Conservation (phyloP, 768 basidiomycete species). For the Mycena belliarum region DNA sequence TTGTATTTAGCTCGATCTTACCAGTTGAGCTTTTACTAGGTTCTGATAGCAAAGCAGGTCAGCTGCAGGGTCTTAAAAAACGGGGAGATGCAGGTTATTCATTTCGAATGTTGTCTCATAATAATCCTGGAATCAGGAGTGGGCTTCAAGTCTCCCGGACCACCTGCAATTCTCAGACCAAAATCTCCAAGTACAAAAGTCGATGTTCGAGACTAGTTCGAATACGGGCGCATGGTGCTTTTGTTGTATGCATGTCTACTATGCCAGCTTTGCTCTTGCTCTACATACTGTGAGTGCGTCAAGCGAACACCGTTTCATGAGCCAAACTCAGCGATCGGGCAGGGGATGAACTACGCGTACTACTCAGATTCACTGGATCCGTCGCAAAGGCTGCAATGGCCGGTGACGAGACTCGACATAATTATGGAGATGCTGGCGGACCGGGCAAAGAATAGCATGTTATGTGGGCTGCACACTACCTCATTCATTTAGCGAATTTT, state of each 20-base stretch:
- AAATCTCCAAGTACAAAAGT: constrained; percentile 65
- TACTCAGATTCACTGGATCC: constrained; percentile 4
- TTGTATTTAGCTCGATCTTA: constrained; percentile 1
- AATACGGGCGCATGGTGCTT: constrained; percentile 84
- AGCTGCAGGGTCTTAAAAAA: constrained; percentile 41
- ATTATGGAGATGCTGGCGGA: constrained; percentile 51
- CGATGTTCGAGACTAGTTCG: constrained; percentile 79
- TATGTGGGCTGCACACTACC: constrained; percentile 42
- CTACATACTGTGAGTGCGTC: constrained; percentile 57
- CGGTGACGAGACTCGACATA: constrained; percentile 41
- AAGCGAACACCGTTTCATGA: not conserved
- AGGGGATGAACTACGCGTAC: constrained; percentile 7
- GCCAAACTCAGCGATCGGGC: not conserved
- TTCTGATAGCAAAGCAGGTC: constrained; percentile 36
- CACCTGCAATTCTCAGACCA: constrained; percentile 72
- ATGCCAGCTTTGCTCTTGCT: constrained; percentile 68
- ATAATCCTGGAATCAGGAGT: constrained; percentile 43
- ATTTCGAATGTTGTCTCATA: not conserved
- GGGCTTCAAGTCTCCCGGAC: constrained; percentile 68
- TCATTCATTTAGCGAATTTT: constrained; percentile 6
- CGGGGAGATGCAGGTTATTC: constrained; percentile 41
- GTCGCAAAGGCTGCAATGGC: constrained; percentile 41
- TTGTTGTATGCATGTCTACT: constrained; percentile 70
- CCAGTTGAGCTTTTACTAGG: constrained; percentile 27
- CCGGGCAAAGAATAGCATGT: constrained; percentile 49